Evolutionary conservation across 192 early-diverging fungal species (phyloP).

Genomic region (Pilaira anomala): DNA sequence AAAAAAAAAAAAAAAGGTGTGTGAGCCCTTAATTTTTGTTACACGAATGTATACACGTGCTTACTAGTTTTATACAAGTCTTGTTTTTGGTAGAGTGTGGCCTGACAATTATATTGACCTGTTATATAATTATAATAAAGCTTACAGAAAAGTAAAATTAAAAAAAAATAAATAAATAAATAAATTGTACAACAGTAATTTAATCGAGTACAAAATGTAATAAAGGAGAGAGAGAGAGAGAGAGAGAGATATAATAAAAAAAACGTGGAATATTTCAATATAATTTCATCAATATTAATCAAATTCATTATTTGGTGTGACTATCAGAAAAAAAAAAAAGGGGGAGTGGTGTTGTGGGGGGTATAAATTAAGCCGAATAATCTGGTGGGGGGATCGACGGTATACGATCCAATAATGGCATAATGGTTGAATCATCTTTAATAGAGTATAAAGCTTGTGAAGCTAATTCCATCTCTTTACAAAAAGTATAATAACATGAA

Average conservation of each 20-base stretch:
- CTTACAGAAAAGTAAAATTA: too few species aligned
- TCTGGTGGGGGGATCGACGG: slow-evolving; percentile 28
- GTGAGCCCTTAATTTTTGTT: neutral
- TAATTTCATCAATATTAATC: neutral
- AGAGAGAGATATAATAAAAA: neutral
- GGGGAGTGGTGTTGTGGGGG: neutral
- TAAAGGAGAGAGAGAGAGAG: neutral
- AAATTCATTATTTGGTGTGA: neutral
- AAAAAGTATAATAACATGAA: slow-evolving; percentile 13
- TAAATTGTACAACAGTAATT: too few species aligned
- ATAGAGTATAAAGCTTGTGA: slow-evolving; percentile 1
- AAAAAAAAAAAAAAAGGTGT: neutral
- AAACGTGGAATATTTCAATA: neutral
- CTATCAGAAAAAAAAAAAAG: neutral
- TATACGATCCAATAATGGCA: slow-evolving; percentile 11
- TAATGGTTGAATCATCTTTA: neutral
- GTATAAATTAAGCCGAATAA: slow-evolving; percentile 11
- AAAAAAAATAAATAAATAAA: too few species aligned
- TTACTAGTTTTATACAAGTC: too few species aligned
- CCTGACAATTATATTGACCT: too few species aligned
- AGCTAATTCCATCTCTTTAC: slow-evolving; percentile 12
- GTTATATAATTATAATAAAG: too few species aligned
- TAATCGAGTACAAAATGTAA: neutral
- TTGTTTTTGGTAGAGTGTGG: too few species aligned
- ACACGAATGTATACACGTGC: too few species aligned